Evolutionary conservation across 306 rosid genomes (phyloP).

Genomic region (Prunus mongolica): DNA sequence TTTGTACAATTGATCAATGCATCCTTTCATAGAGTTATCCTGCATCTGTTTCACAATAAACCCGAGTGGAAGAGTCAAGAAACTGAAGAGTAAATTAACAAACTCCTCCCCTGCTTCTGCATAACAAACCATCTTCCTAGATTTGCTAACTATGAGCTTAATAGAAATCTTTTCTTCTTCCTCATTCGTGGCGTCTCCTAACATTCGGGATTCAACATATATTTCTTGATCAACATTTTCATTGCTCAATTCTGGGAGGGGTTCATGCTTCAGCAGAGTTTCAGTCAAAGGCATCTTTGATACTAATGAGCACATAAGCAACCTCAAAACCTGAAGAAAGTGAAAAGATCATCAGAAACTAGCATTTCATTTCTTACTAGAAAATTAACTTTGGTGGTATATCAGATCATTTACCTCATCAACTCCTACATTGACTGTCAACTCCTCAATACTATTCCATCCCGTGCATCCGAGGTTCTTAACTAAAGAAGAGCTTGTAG

Average conservation of each 20-base stretch:
- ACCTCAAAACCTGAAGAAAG: background rate
- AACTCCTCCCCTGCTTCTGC: constrained; percentile 12
- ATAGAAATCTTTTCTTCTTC: background rate
- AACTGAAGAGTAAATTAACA: constrained; percentile 13
- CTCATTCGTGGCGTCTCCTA: background rate
- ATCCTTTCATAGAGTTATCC: background rate
- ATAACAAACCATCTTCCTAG: constrained; percentile 10
- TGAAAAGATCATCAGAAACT: background rate
- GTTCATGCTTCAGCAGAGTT: constrained; percentile 3
- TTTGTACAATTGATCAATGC: constrained; percentile 1
- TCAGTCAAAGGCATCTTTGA: constrained; percentile 12
- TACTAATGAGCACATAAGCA: background rate
- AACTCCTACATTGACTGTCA: background rate
- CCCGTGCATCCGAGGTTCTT: background rate
- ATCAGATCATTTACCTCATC: constrained; percentile 2
- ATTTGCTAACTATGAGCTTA: constrained; percentile 10
- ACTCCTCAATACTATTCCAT: background rate
- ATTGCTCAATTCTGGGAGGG: background rate
- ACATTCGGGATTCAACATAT: background rate
- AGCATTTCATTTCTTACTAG: background rate
- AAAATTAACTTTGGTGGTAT: too few species aligned
- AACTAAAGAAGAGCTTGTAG: background rate
- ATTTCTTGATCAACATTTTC: too few species aligned
- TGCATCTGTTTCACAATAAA: background rate
- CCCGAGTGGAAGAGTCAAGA: constrained; percentile 12